These are phyloP conservation scores for Aspergillus thermomutatus DNA, from an alignment of 2,329 filamentous ascomycete species.

Conservation along the genomic window DNA sequence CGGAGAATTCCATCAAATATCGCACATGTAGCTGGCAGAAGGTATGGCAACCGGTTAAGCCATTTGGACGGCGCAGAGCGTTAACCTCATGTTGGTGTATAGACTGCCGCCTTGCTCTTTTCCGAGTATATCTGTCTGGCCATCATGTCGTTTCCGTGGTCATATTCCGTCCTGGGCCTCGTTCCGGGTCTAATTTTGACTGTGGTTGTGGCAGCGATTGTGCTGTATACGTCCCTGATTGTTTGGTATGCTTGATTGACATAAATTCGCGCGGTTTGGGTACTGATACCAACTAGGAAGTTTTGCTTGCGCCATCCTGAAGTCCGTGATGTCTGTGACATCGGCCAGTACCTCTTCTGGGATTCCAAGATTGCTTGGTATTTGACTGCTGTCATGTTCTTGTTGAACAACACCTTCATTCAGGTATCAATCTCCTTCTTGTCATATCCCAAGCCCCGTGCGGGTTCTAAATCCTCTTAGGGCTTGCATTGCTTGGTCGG, in stretches of 20 bases:
- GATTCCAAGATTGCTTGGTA: slow-evolving; percentile 70
- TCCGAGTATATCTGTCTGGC: slow-evolving; percentile 91
- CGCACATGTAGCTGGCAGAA: slow-evolving; percentile 93
- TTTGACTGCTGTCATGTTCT: slow-evolving; percentile 76
- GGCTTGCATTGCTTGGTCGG: slow-evolving; percentile 80
- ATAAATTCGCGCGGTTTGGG: slow-evolving; percentile 4
- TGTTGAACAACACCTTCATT: slow-evolving; percentile 92
- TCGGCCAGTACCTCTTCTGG: slow-evolving; percentile 94
- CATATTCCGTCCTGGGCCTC: slow-evolving; percentile 81
- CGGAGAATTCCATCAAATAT: slow-evolving; percentile 79
- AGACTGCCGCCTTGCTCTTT: slow-evolving; percentile 85
- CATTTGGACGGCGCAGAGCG: neutral
- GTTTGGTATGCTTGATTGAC: slow-evolving; percentile 49
- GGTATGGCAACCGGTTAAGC: slow-evolving; percentile 40
- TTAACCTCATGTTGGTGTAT: slow-evolving; percentile 8
- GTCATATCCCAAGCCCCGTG: neutral
- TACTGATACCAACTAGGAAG: slow-evolving; percentile 57
- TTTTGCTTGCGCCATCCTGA: slow-evolving; percentile 90
- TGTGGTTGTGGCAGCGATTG: slow-evolving; percentile 69
- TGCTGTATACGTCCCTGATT: slow-evolving; percentile 76
- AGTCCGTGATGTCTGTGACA: slow-evolving; percentile 87
- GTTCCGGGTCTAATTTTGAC: slow-evolving; percentile 85
- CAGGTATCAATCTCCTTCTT: slow-evolving; percentile 47
- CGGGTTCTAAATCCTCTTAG: slow-evolving; percentile 33
- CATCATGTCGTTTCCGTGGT: slow-evolving; percentile 96